A percentile compares a stretch with the other conserved stretches of the same genome.
Conservation (phyloP, 805 yeast species). For the Nakazawaea ambrosiae region DNA sequence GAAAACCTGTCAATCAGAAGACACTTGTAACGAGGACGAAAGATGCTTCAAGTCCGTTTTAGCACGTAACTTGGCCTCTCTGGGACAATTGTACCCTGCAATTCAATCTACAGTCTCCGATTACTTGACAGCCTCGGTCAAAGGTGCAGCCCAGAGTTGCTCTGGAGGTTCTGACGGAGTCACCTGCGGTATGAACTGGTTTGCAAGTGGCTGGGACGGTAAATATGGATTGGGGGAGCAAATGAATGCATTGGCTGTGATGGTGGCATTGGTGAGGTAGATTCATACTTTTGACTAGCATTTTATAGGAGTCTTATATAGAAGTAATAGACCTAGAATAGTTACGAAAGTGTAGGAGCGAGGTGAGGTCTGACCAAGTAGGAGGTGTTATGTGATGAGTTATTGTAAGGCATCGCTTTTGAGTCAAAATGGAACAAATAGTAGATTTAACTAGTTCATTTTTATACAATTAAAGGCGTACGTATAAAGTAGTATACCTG, state of each 20-base stretch:
- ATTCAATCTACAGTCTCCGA: slow-evolving; percentile 31
- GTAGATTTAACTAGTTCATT: too few relatives aligned
- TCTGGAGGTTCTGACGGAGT: slow-evolving; percentile 68
- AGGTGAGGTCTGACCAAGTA: too few relatives aligned
- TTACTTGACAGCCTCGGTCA: slow-evolving; percentile 40
- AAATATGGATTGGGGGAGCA: slow-evolving; percentile 74
- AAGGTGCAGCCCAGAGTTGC: slow-evolving; percentile 65
- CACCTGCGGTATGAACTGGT: slow-evolving; percentile 75
- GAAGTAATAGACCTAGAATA: neutral
- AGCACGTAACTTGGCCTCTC: slow-evolving; percentile 54
- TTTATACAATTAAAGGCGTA: too few relatives aligned
- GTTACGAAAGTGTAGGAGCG: too few relatives aligned
- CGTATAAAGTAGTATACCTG: too few relatives aligned
- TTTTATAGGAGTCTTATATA: neutral
- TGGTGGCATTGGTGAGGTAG: slow-evolving; percentile 32
- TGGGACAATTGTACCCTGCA: slow-evolving; percentile 48
- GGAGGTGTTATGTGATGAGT: too few relatives aligned
- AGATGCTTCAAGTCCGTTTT: slow-evolving; percentile 68
- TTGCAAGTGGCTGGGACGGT: slow-evolving; percentile 52
- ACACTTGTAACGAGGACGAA: slow-evolving; percentile 66
- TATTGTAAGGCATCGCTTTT: too few relatives aligned
- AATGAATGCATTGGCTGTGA: slow-evolving; percentile 63
- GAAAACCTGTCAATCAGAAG: slow-evolving; percentile 45
- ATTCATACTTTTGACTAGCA: too few relatives aligned
- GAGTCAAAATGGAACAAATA: too few relatives aligned